These are phyloP conservation scores for Cardamine occulta DNA, from an alignment of 345 rosid species.

Conservation along the genomic window DNA sequence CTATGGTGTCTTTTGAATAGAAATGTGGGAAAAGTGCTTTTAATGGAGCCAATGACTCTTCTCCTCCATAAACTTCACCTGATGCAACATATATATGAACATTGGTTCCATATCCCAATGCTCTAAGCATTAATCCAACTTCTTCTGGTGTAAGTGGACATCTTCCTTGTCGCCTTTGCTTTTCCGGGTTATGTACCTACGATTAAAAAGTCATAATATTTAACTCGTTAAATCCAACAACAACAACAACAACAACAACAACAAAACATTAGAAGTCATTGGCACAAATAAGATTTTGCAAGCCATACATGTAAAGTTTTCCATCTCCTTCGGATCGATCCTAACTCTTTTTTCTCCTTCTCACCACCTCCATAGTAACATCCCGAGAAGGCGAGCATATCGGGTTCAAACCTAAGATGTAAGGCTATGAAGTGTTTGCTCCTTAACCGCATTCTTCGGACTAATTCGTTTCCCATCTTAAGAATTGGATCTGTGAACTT, in stretches of 20 bases:
- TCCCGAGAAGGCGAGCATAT: constrained; percentile 99
- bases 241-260: not conserved
- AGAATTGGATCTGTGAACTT: constrained; percentile 83
- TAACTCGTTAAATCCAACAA: constrained; percentile 14
- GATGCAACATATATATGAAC: constrained; percentile 97
- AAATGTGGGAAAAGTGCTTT: constrained; percentile 89
- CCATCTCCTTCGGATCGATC: constrained; percentile 94
- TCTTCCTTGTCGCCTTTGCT: constrained; percentile 94
- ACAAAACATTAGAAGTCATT: not conserved
- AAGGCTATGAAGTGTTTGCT: constrained; percentile 86
- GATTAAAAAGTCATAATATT: constrained; percentile 24
- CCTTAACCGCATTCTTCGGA: constrained; percentile 72
- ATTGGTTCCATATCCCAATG: constrained; percentile 88
- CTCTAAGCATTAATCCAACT: constrained; percentile 96
- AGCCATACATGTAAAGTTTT: constrained; percentile 89
- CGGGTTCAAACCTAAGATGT: constrained; percentile 98
- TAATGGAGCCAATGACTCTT: constrained; percentile 77
- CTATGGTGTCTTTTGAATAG: constrained; percentile 80
- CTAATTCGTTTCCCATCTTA: constrained; percentile 74
- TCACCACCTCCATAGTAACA: constrained; percentile 99
- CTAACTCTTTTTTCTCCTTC: constrained; percentile 76
- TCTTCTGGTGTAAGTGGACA: constrained; percentile 98
- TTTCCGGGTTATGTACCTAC: constrained; percentile 79
- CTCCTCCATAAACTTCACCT: constrained; percentile 93
- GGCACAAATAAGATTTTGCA: constrained; percentile 27